phyloP scores from a whole-genome alignment of 2,329 filamentous ascomycete genomes.

The Penicillium sp. region DNA sequence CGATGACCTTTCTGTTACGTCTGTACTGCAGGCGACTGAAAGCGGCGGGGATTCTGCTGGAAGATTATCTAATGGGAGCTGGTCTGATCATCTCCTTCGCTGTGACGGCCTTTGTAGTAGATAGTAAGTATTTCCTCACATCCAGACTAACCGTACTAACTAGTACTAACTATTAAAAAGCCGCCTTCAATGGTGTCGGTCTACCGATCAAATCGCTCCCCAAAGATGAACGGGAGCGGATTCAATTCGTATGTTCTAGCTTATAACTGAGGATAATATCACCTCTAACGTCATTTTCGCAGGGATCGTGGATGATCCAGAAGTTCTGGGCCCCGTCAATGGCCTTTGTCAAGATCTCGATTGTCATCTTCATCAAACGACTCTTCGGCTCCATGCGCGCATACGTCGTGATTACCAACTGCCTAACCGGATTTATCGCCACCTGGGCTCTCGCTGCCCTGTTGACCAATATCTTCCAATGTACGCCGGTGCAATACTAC shows the following conservation, averaged over 20 bases:
- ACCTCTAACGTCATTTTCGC: neutral
- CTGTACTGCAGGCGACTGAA: slow-evolving; percentile 13
- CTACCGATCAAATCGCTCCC: neutral
- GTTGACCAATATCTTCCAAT: slow-evolving; percentile 23
- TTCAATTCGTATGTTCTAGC: neutral
- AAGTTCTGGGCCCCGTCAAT: slow-evolving; percentile 21
- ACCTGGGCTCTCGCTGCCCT: slow-evolving; percentile 17
- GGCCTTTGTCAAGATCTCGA: slow-evolving; percentile 21
- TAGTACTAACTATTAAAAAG: slow-evolving; percentile 7
- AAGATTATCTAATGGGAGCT: slow-evolving; percentile 19
- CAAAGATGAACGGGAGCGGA: neutral
- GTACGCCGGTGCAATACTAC: slow-evolving; percentile 20
- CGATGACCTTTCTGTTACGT: slow-evolving; percentile 16
- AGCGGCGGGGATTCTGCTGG: slow-evolving; percentile 2
- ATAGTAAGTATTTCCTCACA: slow-evolving; percentile 5
- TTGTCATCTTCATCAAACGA: slow-evolving; percentile 17
- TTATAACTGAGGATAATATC: neutral
- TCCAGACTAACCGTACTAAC: neutral
- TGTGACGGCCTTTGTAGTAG: slow-evolving; percentile 13
- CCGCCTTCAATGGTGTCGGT: slow-evolving; percentile 14
- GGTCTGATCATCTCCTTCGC: slow-evolving; percentile 16
- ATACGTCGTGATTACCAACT: neutral
- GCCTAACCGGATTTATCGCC: slow-evolving; percentile 4
- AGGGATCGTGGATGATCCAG: slow-evolving; percentile 16
- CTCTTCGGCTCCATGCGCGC: slow-evolving; percentile 9